A percentile compares a stretch with the other conserved stretches of the same genome.
These are phyloP conservation scores for Salvia hispanica DNA, from an alignment of 257 asterid species.

Conservation along the genomic window DNA sequence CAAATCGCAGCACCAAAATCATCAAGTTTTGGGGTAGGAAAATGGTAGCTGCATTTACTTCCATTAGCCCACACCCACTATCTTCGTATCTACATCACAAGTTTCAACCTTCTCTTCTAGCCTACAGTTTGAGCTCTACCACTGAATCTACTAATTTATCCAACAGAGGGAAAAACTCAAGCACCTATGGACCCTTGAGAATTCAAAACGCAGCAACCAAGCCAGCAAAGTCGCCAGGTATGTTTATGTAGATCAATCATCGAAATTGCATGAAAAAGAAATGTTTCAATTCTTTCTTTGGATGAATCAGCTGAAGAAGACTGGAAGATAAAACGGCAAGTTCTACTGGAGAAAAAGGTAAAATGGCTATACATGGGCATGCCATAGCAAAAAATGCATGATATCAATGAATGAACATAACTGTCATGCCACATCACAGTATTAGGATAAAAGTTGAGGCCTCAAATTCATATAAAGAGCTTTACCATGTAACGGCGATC, in stretches of 20 bases:
- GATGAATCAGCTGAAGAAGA: constrained; percentile 87
- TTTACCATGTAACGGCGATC: background rate
- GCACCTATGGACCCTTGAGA: constrained; percentile 37
- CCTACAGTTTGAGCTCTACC: constrained; percentile 34
- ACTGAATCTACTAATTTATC: constrained; percentile 39
- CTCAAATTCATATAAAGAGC: background rate
- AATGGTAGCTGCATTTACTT: constrained; percentile 66
- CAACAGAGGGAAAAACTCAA: constrained; percentile 33
- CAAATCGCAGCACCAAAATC: constrained; percentile 21
- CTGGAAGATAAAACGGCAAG: constrained; percentile 76
- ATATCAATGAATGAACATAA: background rate
- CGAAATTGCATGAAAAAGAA: background rate
- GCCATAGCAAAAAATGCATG: background rate
- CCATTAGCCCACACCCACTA: constrained; percentile 47
- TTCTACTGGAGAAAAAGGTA: constrained; percentile 78
- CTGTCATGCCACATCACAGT: background rate
- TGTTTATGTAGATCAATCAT: background rate
- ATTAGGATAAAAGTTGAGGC: background rate
- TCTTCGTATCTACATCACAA: constrained; percentile 44
- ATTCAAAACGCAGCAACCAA: constrained; percentile 72
- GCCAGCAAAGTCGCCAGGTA: constrained; percentile 85
- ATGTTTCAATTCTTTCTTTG: constrained; percentile 30
- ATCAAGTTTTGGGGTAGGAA: constrained; percentile 20
- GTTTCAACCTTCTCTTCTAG: constrained; percentile 37
- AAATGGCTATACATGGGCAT: background rate